phyloP scores from a whole-genome alignment of 2,329 filamentous ascomycete genomes.

The Aureobasidium sp. region DNA sequence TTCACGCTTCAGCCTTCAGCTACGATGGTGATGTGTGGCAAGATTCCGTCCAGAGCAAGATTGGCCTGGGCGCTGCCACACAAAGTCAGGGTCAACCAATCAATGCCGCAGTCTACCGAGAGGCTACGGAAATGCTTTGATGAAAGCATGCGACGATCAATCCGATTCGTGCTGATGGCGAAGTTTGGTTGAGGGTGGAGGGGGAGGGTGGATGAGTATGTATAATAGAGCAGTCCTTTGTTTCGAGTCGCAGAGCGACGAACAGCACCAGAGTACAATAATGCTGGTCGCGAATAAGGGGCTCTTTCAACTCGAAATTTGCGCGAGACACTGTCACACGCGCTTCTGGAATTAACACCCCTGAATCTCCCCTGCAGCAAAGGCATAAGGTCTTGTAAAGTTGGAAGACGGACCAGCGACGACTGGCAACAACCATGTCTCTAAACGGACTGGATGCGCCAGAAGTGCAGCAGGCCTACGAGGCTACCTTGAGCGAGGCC shows the following conservation, averaged over 20 bases:
- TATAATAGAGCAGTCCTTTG: slow-evolving; percentile 8
- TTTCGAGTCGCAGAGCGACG: neutral
- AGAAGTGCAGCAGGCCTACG: slow-evolving; percentile 75
- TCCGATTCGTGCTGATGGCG: slow-evolving; percentile 4
- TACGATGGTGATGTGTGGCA: neutral
- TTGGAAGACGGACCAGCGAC: neutral
- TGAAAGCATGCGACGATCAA: slow-evolving; percentile 6
- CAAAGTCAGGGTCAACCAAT: slow-evolving; percentile 10
- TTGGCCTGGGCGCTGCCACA: slow-evolving; percentile 2
- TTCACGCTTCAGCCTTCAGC: neutral
- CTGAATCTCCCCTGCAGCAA: neutral
- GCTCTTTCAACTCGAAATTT: slow-evolving; percentile 10
- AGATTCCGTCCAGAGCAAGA: neutral
- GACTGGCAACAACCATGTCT: slow-evolving; percentile 56
- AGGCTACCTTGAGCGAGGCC: slow-evolving; percentile 67
- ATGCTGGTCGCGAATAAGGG: slow-evolving; percentile 1
- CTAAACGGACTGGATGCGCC: slow-evolving; percentile 85
- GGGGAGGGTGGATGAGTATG: neutral
- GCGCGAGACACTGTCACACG: slow-evolving; percentile 9
- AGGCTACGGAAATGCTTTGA: slow-evolving; percentile 7
- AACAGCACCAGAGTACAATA: slow-evolving; percentile 1
- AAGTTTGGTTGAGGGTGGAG: slow-evolving; percentile 2
- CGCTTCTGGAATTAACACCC: slow-evolving; percentile 1
- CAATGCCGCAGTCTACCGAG: slow-evolving; percentile 1
- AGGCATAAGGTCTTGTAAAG: neutral